Evolutionary conservation across 371 early-diverging fungal genomes (phyloP), one percentile per base, ranked within the genome.

Genomic region (Mortierella sp.): DNA sequence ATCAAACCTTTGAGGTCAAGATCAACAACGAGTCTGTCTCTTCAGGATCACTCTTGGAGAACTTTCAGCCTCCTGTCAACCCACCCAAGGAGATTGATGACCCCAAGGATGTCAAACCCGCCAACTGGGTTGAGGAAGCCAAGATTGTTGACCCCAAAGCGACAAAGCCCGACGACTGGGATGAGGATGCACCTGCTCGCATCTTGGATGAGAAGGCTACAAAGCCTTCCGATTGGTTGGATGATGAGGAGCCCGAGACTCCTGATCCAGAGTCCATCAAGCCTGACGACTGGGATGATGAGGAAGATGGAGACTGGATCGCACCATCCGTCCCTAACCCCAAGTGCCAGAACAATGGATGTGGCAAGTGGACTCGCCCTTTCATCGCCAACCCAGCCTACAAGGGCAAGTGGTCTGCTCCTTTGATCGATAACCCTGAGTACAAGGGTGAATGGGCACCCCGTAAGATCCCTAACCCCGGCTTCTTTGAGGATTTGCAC

Each of bases 381-480:
- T 71, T 60, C 54, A 93, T 90, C 71, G 70, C 86, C 40, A 98
- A 98, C 84, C 97, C 98, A 22, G 91, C 88, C 2, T 97, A 92
- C 85, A 92, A 93, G 79, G 93, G 94, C 63, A 83, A 86, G 66
- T 94, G 94, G 93, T 68, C 81, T 13, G 81, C 97, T 29, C 95
- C 94, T 48, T 63, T 91, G 77, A 94, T 98, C 53, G 91, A 92
- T 66, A 98, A 98, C 86, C 99, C 99, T 47, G 90, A 67, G 5
- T 98, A 97, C 86, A 95, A 96, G 88, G 99, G 99, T 28, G 83
- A 81, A 54, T 98, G 99, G 99, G 86, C 85, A 8, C 94, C 96
- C 14, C 90, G 92, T 54, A 87, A 89, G 81, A 95, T 98, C 60
- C 79, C 88, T 77, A 98, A 98, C 85, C 96, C 97, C 7, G 87